phyloP scores from a whole-genome alignment of 306 rosid species.

The Gastrolobium bilobum region DNA sequence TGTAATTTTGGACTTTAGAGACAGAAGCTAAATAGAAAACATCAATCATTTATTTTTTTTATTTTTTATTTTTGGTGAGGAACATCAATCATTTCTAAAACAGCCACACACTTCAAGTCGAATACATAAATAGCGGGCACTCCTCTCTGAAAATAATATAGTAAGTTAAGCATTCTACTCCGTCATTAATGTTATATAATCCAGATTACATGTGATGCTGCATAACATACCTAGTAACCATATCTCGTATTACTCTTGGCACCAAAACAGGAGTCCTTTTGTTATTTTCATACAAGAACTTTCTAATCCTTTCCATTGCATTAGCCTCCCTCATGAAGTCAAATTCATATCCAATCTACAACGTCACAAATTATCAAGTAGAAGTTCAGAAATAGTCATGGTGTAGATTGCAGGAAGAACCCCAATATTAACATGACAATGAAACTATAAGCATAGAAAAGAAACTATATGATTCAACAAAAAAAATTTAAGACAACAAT shows the following conservation, averaged over 20 bases:
- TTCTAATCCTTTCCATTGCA: constrained; percentile 82
- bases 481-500: constrained; percentile 5
- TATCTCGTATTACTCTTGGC: constrained; percentile 69
- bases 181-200: constrained; percentile 29
- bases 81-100: constrained; percentile 13
- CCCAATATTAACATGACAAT: constrained; percentile 21
- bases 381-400: constrained; percentile 46
- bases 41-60: not conserved
- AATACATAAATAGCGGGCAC: not conserved
- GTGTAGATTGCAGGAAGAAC: constrained; percentile 45
- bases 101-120: not conserved
- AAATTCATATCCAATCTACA: constrained; percentile 94
- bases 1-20: constrained; percentile 36
- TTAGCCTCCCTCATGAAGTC: constrained; percentile 90
- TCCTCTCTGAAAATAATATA: constrained; percentile 33
- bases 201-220: constrained; percentile 43
- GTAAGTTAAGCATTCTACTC: constrained; percentile 34
- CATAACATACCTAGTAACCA: constrained; percentile 80
- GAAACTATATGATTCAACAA: constrained; percentile 18
- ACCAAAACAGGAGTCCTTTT: constrained; percentile 85
- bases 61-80: too few relatives aligned
- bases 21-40: constrained; percentile 23
- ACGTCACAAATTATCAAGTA: constrained; percentile 54
- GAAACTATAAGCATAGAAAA: constrained; percentile 38
- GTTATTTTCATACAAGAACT: constrained; percentile 72